Percentiles rank a stretch among this genome's conserved stretches.
Evolutionary conservation across 2,329 filamentous ascomycete genomes (phyloP).

Genomic region (Lizonia empirigonia): DNA sequence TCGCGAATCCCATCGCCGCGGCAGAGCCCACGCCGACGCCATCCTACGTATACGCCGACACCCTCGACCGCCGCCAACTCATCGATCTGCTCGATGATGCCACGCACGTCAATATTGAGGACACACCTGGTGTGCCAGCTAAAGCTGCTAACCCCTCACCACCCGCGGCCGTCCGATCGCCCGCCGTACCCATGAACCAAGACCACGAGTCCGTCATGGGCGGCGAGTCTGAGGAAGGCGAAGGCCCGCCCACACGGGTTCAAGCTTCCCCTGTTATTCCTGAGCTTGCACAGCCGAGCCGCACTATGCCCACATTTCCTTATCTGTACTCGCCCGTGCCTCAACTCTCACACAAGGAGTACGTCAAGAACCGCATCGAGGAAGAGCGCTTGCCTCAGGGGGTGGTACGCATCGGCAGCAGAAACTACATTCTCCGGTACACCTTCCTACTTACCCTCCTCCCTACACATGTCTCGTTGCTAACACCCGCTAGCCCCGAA

Average conservation of each 20-base stretch:
- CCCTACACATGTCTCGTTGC: neutral
- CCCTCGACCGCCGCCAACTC: constrained; percentile 35
- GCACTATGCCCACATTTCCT: constrained; percentile 36
- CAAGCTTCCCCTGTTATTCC: constrained; percentile 19
- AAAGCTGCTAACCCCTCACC: constrained; percentile 9
- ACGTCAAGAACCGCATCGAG: constrained; percentile 45
- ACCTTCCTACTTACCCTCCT: neutral
- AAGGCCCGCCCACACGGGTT: constrained; percentile 33
- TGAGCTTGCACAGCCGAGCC: constrained; percentile 22
- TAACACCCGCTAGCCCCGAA: constrained; percentile 60
- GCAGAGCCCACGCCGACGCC: constrained; percentile 23
- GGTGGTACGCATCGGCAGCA: constrained; percentile 61
- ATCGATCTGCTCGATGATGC: constrained; percentile 32
- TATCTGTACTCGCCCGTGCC: constrained; percentile 38
- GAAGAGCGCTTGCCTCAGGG: constrained; percentile 59
- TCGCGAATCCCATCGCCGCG: constrained; percentile 8
- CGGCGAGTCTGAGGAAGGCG: constrained; percentile 27
- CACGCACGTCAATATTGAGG: constrained; percentile 16
- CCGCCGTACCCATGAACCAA: constrained; percentile 6
- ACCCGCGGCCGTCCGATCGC: constrained; percentile 17
- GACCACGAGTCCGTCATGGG: constrained; percentile 24
- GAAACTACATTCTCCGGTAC: constrained; percentile 66
- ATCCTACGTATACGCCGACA: constrained; percentile 27
- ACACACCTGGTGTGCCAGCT: constrained; percentile 6
- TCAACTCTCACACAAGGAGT: constrained; percentile 44